Percentiles rank a stretch among this genome's conserved stretches.
Conservation (phyloP, 768 basidiomycete genomes). For the Tephrocybe sp. region DNA sequence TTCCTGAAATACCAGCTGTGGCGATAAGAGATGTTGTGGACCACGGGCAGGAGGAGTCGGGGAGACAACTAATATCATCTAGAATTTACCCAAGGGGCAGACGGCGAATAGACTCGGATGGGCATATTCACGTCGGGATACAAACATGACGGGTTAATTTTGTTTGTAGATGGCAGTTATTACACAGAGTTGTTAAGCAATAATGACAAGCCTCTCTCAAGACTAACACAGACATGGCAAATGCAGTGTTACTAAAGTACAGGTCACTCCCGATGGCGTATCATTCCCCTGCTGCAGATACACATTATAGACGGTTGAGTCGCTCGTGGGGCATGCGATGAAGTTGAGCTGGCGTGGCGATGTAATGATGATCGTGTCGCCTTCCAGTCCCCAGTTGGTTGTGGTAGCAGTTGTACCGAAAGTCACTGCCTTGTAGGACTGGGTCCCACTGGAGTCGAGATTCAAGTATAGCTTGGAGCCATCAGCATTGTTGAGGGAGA, state of each 20-base stretch:
- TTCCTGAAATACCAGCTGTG: not conserved
- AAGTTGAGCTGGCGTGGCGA: conserved; percentile 52
- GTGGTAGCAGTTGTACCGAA: conserved; percentile 46
- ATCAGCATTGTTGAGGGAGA: conserved; percentile 40
- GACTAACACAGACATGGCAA: conserved; percentile 40
- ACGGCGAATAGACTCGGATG: conserved; percentile 2
- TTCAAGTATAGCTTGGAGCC: conserved; percentile 49
- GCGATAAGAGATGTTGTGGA: not conserved
- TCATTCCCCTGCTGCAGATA: conserved; percentile 53
- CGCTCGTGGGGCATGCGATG: conserved; percentile 46
- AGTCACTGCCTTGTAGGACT: conserved; percentile 48
- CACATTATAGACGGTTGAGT: conserved; percentile 39
- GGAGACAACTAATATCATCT: conserved; percentile 10
- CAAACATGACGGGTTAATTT: conserved; percentile 14
- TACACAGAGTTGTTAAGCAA: too few relatives aligned
- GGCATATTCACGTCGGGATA: not conserved
- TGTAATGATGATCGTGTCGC: conserved; percentile 58
- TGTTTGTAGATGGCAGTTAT: too few relatives aligned
- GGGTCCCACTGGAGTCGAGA: conserved; percentile 36
- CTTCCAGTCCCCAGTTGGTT: conserved; percentile 55
- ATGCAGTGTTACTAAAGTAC: conserved; percentile 40
- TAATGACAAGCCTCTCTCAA: too few relatives aligned
- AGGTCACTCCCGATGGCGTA: conserved; percentile 36
- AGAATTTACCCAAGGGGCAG: conserved; percentile 10
- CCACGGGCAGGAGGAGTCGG: conserved; percentile 3